These are phyloP conservation scores for Ministeria vibrans DNA, from an alignment of 78 protist species.

Conservation along the genomic window DNA sequence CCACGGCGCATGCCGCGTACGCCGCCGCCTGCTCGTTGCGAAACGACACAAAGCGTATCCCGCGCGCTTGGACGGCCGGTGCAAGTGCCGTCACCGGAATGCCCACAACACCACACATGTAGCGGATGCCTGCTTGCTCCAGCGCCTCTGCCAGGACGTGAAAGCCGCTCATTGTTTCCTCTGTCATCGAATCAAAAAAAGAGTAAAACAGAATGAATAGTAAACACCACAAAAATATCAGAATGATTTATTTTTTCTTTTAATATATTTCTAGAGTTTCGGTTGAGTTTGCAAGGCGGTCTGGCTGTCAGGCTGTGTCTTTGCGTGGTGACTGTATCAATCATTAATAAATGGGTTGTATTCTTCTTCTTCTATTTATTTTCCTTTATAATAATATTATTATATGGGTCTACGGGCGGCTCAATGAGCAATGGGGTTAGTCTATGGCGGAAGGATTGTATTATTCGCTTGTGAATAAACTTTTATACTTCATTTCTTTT, in stretches of 20 bases:
- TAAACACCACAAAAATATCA: too few species aligned
- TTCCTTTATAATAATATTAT: too few species aligned
- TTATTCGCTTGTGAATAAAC: background rate
- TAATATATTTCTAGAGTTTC: too few species aligned
- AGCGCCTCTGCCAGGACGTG: background rate
- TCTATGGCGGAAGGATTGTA: background rate
- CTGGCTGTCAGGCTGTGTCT: too few species aligned
- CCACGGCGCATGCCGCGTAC: constrained; percentile 53
- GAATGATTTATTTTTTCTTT: too few species aligned
- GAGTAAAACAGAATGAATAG: too few species aligned
- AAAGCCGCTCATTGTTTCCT: too few species aligned
- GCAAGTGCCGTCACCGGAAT: constrained; percentile 36
- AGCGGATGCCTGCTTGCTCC: constrained; percentile 17
- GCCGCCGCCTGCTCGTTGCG: constrained; percentile 30
- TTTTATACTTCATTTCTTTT: background rate
- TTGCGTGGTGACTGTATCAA: too few species aligned
- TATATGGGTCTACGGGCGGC: background rate
- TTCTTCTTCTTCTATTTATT: too few species aligned
- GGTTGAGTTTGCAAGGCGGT: too few species aligned
- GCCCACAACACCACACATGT: constrained; percentile 51
- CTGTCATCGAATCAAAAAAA: too few species aligned
- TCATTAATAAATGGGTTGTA: too few species aligned
- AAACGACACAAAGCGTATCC: background rate
- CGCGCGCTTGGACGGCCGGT: background rate
- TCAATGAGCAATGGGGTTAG: background rate